Conservation (phyloP, 208 protist genomes). For the Leptomonas pyrrhocoris region DNA sequence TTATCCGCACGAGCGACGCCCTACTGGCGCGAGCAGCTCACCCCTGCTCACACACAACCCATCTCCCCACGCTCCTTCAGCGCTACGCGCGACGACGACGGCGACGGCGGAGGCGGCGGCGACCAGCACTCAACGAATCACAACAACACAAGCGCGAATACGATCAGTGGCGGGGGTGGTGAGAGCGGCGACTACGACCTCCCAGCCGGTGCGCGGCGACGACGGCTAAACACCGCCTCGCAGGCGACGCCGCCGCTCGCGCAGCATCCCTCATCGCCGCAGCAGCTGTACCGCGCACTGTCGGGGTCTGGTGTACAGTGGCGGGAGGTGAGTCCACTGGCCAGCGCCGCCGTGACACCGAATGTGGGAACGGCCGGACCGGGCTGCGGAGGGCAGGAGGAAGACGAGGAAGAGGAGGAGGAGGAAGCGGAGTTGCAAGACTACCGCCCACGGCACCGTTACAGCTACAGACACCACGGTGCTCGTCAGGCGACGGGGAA, state of each 20-base stretch:
- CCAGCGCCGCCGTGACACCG: conserved; percentile 9
- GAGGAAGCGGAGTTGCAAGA: not conserved
- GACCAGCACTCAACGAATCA: not conserved
- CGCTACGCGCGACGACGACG: not conserved
- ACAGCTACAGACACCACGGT: not conserved
- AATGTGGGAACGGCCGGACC: not conserved
- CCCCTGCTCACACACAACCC: not conserved
- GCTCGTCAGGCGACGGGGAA: too few species aligned
- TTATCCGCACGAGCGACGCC: conserved; percentile 12
- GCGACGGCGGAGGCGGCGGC: not conserved
- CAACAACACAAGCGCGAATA: not conserved
- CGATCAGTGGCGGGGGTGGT: not conserved
- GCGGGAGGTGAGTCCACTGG: conserved; percentile 19
- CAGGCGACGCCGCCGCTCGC: conserved; percentile 10
- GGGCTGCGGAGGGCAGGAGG: not conserved
- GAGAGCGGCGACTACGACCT: not conserved
- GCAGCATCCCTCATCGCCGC: not conserved
- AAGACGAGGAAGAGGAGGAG: conserved; percentile 17
- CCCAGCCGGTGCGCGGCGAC: conserved; percentile 2
- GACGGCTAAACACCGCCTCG: conserved; percentile 5
- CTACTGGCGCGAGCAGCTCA: conserved; percentile 11
- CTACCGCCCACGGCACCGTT: not conserved
- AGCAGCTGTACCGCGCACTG: conserved; percentile 1
- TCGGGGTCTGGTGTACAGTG: conserved; percentile 14
- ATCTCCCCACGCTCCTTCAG: conserved; percentile 3